phyloP scores from a whole-genome alignment of 2,329 filamentous ascomycete species.

The Pseudomassariella vexata region DNA sequence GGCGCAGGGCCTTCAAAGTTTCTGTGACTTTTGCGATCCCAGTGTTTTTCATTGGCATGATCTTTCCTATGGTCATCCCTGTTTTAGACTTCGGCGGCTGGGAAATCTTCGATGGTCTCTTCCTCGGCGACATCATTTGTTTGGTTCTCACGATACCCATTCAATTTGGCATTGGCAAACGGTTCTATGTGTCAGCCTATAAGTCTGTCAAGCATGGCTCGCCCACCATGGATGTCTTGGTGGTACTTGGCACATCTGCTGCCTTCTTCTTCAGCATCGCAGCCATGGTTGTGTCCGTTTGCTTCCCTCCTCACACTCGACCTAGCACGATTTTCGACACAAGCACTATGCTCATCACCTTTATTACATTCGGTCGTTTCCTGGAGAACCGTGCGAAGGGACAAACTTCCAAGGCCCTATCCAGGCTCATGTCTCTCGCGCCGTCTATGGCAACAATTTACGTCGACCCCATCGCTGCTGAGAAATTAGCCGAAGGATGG shows the following conservation, averaged over 20 bases:
- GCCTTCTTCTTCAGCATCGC: slow-evolving; percentile 94
- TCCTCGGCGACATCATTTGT: slow-evolving; percentile 82
- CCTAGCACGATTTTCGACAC: slow-evolving; percentile 94
- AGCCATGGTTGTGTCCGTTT: slow-evolving; percentile 77
- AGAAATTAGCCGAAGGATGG: slow-evolving; percentile 84
- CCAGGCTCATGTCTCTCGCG: slow-evolving; percentile 88
- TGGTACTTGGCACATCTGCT: slow-evolving; percentile 87
- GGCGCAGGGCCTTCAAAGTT: slow-evolving; percentile 73
- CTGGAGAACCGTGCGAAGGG: slow-evolving; percentile 94
- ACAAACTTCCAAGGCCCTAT: slow-evolving; percentile 90
- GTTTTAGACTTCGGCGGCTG: slow-evolving; percentile 70
- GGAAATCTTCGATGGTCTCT: slow-evolving; percentile 67
- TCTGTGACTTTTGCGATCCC: slow-evolving; percentile 81
- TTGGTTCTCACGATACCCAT: slow-evolving; percentile 82
- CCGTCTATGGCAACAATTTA: slow-evolving; percentile 98
- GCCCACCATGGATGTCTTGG: slow-evolving; percentile 96
- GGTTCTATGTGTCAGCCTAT: slow-evolving; percentile 90
- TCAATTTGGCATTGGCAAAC: slow-evolving; percentile 91
- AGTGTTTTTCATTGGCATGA: slow-evolving; percentile 88
- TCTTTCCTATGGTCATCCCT: slow-evolving; percentile 80
- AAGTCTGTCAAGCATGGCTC: slow-evolving; percentile 86
- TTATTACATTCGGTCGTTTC: slow-evolving; percentile 85
- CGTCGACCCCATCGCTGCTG: slow-evolving; percentile 84
- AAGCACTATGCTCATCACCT: slow-evolving; percentile 96
- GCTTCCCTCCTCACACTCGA: slow-evolving; percentile 68